Base-by-base conservation (phyloP, 1,284 basidiomycete genomes). In the Tilletia caries region DNA sequence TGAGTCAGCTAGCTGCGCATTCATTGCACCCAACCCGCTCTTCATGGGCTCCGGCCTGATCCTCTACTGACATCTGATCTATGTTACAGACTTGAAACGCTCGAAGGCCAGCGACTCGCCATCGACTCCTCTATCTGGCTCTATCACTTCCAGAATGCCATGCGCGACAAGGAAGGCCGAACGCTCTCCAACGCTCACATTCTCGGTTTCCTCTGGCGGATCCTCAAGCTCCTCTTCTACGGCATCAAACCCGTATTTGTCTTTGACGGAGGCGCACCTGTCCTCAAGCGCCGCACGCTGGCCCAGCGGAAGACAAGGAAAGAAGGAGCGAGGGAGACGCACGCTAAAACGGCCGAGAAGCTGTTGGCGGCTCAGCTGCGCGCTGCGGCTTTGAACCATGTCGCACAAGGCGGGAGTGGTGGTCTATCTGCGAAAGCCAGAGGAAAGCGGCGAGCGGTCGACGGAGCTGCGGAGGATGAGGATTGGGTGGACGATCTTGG, bases 81-180 rank as follows among this genome's bases (percentile, higher is more conserved):
- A n/a, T n/a, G n/a, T n/a, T n/a, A 54, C 70, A 75, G 75, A 43
- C 74, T 83, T 43, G 82, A 83, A 66, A 80, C 81, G n/a, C 73
- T 83, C 62, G 80, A 81, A 65, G 82, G 80, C 18, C 80, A 82
- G 72, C 72, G 78, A 37, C 75, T 83, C 1, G 82, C 82, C 44
- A 98, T 99, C 74, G 96, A 99, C 85, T 97, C 94, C 2, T 97
- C 93, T 74, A 97, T 99, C 76, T 99, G 96, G 96, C 90, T 99
- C 71, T 98, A 99, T 70, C 82, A 83, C 69, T 83, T 83, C 60
- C 78, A 78, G 85, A 95, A 95, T 46, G 98, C 96, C 1, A 98
- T 98, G 95, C 89, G 96, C 33, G 95, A 96, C 85, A 95, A 93
- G 81, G 93, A 98, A 71, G 96, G 96, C 18, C 88, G 90, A 29